Evolutionary conservation across 495 filamentous ascomycete genomes (phyloP).

Genomic region (Aspergillus bridgeri): DNA sequence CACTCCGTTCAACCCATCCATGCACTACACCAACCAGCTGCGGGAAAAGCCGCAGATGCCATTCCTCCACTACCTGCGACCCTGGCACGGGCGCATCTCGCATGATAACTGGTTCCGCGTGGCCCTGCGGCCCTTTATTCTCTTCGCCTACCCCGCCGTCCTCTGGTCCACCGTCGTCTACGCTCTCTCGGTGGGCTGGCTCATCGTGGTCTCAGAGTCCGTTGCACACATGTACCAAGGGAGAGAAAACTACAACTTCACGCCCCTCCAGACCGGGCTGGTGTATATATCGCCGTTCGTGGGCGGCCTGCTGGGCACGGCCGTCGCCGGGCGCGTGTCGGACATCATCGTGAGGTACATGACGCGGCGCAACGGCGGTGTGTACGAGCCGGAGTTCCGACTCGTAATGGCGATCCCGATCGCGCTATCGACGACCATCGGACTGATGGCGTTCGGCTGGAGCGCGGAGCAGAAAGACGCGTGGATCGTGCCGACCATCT

Average conservation of each 20-base stretch:
- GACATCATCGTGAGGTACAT: constrained; percentile 79
- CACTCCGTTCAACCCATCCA: constrained; percentile 19
- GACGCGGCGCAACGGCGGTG: constrained; percentile 78
- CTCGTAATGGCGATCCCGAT: constrained; percentile 89
- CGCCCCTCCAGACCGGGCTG: constrained; percentile 72
- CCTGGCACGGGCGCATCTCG: constrained; percentile 73
- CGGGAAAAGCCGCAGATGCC: constrained; percentile 59
- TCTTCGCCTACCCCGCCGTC: constrained; percentile 84
- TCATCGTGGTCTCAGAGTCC: constrained; percentile 90
- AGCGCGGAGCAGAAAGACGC: constrained; percentile 66
- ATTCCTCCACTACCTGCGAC: constrained; percentile 64
- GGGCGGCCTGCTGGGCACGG: constrained; percentile 85
- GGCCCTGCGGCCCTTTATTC: constrained; percentile 72
- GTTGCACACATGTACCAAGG: constrained; percentile 74
- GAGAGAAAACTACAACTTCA: constrained; percentile 68
- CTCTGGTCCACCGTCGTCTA: constrained; percentile 91
- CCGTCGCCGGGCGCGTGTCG: constrained; percentile 83
- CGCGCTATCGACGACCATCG: constrained; percentile 72
- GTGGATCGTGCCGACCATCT: constrained; percentile 90
- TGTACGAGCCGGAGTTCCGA: constrained; percentile 95
- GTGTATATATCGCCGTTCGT: constrained; percentile 89
- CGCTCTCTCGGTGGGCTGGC: constrained; percentile 86
- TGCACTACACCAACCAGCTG: constrained; percentile 58
- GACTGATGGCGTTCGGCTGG: constrained; percentile 94
- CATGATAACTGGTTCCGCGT: constrained; percentile 77